Percentiles rank a stretch among this genome's conserved stretches.
Conservation (phyloP, 2,329 filamentous ascomycete genomes). For the Colletotrichum ledebouriae region DNA sequence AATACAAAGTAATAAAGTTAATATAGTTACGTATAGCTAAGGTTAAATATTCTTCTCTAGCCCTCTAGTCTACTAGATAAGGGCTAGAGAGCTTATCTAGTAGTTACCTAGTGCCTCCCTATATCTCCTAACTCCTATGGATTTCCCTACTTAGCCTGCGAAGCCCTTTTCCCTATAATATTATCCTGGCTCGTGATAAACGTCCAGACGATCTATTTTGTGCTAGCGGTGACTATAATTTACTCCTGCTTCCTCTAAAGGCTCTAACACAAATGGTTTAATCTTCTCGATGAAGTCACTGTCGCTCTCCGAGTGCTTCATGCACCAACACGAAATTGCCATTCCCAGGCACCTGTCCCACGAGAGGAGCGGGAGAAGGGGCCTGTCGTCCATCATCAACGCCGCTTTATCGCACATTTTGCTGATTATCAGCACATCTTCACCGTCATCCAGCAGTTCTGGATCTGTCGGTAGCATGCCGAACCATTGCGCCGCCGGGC, state of each 20-base stretch:
- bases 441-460: slow-evolving; percentile 3
- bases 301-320: slow-evolving; percentile 29
- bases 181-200: too few species aligned
- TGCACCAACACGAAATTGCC: slow-evolving; percentile 37
- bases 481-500: slow-evolving; percentile 24
- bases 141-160: too few species aligned
- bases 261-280: slow-evolving; percentile 34
- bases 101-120: too few species aligned
- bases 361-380: slow-evolving; percentile 25
- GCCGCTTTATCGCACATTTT: slow-evolving; percentile 30
- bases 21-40: too few species aligned
- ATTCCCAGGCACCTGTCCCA: slow-evolving; percentile 35
- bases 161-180: too few species aligned
- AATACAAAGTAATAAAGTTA: too few species aligned
- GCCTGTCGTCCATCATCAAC: slow-evolving; percentile 26
- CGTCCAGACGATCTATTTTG: background rate
- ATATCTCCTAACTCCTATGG: too few species aligned
- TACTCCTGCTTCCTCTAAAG: background rate
- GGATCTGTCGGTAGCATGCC: slow-evolving; percentile 22
- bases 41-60: too few species aligned
- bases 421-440: slow-evolving; percentile 13
- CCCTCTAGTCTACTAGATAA: too few species aligned
- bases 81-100: too few species aligned
- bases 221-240: background rate
- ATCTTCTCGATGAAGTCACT: slow-evolving; percentile 34